These are phyloP conservation scores for Syncephalastrum racemosum DNA, from an alignment of 371 early-diverging fungal species.

Conservation along the genomic window DNA sequence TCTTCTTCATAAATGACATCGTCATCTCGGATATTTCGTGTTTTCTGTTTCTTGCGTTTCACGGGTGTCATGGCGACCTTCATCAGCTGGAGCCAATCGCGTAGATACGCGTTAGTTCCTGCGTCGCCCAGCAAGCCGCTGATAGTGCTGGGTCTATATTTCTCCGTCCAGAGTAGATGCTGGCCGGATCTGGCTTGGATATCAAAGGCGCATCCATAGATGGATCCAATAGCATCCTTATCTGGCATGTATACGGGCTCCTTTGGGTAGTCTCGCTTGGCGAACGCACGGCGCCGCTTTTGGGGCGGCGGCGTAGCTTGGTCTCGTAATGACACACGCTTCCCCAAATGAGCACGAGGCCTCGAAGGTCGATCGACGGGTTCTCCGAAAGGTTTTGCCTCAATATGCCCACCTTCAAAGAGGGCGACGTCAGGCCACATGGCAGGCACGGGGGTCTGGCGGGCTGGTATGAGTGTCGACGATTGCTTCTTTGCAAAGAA, in stretches of 20 bases:
- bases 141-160: conserved; percentile 26
- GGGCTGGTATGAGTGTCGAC: background rate
- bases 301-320: too few relatives aligned
- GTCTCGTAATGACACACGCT: too few relatives aligned
- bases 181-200: background rate
- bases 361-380: too few relatives aligned
- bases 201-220: conserved; percentile 3
- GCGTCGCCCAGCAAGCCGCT: conserved; percentile 17
- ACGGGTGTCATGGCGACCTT: conserved; percentile 14
- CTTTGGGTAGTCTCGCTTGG: background rate
- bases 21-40: background rate
- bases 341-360: too few relatives aligned
- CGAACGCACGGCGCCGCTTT: background rate
- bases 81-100: conserved; percentile 27
- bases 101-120: conserved; percentile 12
- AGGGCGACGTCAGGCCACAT: conserved; percentile 10
- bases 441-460: background rate
- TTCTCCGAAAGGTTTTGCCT: too few relatives aligned
- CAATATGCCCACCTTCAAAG: conserved; percentile 12
- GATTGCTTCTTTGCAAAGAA: conserved; percentile 1
- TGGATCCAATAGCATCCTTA: background rate
- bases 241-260: background rate
- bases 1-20: conserved; percentile 10
- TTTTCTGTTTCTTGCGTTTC: conserved; percentile 6
- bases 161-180: conserved; percentile 28